Percentiles rank a stretch among this genome's conserved stretches.
Evolutionary conservation across 768 basidiomycete genomes (phyloP).

Genomic region (Pleurotus ostreatus): DNA sequence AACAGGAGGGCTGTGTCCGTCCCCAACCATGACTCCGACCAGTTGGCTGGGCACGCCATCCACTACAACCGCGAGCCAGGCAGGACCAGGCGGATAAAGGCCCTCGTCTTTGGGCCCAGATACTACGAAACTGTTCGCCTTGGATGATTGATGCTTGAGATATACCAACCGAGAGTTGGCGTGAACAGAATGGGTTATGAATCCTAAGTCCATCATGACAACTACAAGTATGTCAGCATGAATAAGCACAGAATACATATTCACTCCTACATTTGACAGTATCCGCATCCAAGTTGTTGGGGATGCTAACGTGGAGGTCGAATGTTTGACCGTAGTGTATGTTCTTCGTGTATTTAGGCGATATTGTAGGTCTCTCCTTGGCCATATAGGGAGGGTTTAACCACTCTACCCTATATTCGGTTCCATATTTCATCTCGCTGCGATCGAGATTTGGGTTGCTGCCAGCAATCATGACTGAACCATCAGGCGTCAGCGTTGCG

Average conservation of each 20-base stretch:
- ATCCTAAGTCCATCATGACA: constrained; percentile 78
- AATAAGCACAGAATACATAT: neutral
- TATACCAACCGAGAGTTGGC: constrained; percentile 76
- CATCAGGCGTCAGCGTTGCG: constrained; percentile 71
- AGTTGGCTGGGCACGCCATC: constrained; percentile 66
- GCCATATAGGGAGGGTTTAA: constrained; percentile 80
- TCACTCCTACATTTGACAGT: constrained; percentile 46
- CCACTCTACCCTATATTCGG: constrained; percentile 88
- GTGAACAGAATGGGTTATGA: constrained; percentile 73
- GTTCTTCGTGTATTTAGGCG: constrained; percentile 21
- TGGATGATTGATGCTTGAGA: constrained; percentile 38
- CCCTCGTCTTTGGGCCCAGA: constrained; percentile 58
- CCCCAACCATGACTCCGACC: constrained; percentile 62
- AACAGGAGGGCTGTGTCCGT: constrained; percentile 56
- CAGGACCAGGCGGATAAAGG: constrained; percentile 80
- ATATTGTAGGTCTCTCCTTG: constrained; percentile 51
- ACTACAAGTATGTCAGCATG: constrained; percentile 34
- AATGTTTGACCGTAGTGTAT: constrained; percentile 45
- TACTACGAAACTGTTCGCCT: constrained; percentile 47
- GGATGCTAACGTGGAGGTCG: constrained; percentile 40
- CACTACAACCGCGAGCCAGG: constrained; percentile 66
- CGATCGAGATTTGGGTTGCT: constrained; percentile 83
- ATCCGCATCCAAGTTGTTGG: constrained; percentile 23
- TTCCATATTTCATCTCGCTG: constrained; percentile 68
- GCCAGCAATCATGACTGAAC: constrained; percentile 73